Conservation (phyloP, 345 rosid species). For the Salix arbutifolia region DNA sequence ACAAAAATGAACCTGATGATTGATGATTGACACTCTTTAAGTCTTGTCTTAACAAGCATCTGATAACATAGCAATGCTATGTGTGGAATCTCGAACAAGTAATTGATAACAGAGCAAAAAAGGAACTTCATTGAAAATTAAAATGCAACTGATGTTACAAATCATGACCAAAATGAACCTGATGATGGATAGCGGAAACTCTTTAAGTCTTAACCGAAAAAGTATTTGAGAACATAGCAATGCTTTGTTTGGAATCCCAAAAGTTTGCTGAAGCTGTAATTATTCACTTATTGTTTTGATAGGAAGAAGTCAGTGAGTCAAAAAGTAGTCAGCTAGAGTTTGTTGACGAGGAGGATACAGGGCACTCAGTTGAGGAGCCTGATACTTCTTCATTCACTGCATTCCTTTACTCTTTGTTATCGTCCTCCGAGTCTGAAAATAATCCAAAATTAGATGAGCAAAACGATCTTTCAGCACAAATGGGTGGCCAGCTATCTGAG, state of each 20-base stretch:
- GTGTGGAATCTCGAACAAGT: not conserved
- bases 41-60: not conserved
- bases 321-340: slow-evolving; percentile 48
- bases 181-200: not conserved
- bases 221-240: not conserved
- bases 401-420: slow-evolving; percentile 75
- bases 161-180: not conserved
- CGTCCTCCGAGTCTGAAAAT: slow-evolving; percentile 50
- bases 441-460: slow-evolving; percentile 36
- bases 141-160: not conserved
- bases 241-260: not conserved
- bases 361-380: slow-evolving; percentile 56
- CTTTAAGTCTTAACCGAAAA: not conserved
- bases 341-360: slow-evolving; percentile 39
- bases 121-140: no score
- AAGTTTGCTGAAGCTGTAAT: not conserved
- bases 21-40: not conserved
- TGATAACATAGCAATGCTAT: not conserved
- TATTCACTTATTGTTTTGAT: not conserved
- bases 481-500: slow-evolving; percentile 34
- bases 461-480: slow-evolving; percentile 38
- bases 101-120: no score
- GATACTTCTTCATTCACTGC: slow-evolving; percentile 95
- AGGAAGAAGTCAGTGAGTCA: slow-evolving; percentile 53
- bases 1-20: not conserved